These are phyloP conservation scores for Lunasporangiospora selenospora DNA, from an alignment of 192 early-diverging fungal genomes.

Conservation along the genomic window DNA sequence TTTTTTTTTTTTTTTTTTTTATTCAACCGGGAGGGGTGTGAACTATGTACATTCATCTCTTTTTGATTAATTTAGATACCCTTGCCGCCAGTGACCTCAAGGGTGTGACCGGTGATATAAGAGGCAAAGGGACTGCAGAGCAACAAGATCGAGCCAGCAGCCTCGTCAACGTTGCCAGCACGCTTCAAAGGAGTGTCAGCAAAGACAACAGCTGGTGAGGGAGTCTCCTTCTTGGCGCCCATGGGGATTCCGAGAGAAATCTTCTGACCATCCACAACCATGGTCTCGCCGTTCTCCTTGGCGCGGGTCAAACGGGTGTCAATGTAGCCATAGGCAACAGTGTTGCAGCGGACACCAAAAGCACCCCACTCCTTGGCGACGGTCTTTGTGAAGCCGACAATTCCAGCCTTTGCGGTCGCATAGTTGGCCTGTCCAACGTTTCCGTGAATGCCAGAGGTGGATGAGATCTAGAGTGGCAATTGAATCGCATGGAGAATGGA, in stretches of 20 bases:
- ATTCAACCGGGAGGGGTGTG: no score
- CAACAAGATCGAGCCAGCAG: constrained; percentile 63
- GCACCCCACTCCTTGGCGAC: constrained; percentile 80
- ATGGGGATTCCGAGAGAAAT: constrained; percentile 65
- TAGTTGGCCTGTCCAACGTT: constrained; percentile 96
- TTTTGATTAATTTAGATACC: constrained; percentile 55
- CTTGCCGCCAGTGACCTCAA: constrained; percentile 68
- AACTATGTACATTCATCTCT: not conserved
- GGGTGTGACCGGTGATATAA: constrained; percentile 64
- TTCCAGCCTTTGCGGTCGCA: constrained; percentile 91
- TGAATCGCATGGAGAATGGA: no score
- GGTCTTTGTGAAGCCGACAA: constrained; percentile 91
- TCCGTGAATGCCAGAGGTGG: constrained; percentile 85
- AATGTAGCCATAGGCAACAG: constrained; percentile 68
- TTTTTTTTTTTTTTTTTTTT: no score
- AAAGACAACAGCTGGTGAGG: constrained; percentile 43
- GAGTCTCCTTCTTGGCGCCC: constrained; percentile 42
- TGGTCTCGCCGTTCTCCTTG: constrained; percentile 66
- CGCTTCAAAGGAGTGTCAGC: constrained; percentile 64
- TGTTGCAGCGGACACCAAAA: constrained; percentile 69
- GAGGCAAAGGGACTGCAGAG: constrained; percentile 62
- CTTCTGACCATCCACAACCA: constrained; percentile 66
- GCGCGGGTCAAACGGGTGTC: constrained; percentile 72
- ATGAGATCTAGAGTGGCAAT: constrained; percentile 57
- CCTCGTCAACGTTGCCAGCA: constrained; percentile 66